These are phyloP conservation scores for Ophiostoma angusticollis DNA, from an alignment of 2,329 filamentous ascomycete genomes.

Conservation along the genomic window DNA sequence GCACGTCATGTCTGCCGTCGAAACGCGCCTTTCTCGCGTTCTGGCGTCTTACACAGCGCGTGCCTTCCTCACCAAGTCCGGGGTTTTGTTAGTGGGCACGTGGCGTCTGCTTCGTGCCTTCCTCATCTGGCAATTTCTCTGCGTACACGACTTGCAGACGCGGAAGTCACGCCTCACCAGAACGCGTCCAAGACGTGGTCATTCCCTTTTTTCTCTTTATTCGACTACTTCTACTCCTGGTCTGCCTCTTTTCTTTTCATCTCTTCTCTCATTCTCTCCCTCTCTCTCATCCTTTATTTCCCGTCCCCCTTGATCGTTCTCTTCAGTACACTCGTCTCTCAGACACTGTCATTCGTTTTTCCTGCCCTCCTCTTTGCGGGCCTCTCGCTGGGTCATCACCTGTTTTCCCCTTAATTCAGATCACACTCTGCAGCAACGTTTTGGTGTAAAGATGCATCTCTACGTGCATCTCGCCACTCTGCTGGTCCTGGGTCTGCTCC, in stretches of 20 bases:
- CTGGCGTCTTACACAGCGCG: not conserved
- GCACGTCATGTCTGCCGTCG: not conserved
- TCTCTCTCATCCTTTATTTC: not conserved
- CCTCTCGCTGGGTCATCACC: not conserved
- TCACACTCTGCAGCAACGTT: not conserved
- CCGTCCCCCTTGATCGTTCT: not conserved
- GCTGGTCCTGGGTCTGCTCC: not conserved
- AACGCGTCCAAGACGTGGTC: not conserved
- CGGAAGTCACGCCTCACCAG: not conserved
- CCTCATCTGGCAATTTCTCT: not conserved
- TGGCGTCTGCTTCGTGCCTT: constrained; percentile 3
- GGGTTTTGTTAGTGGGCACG: too few species aligned
- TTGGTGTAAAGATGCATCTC: constrained; percentile 1
- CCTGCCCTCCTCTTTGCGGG: not conserved
- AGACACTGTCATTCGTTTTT: not conserved
- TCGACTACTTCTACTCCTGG: not conserved
- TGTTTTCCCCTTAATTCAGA: not conserved
- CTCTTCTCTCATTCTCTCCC: not conserved
- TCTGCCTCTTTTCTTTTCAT: not conserved
- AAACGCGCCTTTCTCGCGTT: not conserved
- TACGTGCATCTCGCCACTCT: not conserved
- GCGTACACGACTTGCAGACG: not conserved
- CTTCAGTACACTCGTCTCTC: not conserved
- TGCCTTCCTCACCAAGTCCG: not conserved
- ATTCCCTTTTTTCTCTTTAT: not conserved